Evolutionary conservation across 495 filamentous ascomycete species (phyloP), one percentile per base, ranked within the genome.

Genomic region (Aeminium ludgeri): DNA sequence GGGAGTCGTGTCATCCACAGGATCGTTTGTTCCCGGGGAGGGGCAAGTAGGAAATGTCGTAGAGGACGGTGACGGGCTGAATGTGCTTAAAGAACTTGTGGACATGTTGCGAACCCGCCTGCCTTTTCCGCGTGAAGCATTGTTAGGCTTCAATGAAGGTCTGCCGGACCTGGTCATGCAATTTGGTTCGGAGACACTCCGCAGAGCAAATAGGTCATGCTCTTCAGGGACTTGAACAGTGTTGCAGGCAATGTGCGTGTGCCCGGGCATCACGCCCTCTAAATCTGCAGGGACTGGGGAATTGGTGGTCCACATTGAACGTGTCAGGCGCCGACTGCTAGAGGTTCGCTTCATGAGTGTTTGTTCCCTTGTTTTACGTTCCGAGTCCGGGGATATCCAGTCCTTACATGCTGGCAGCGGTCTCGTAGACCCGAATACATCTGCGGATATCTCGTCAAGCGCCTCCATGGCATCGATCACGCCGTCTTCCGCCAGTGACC

Each of bases 1-100:
- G 4, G 23, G 23, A 8, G 23, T 25, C 4, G 8, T 3, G 23
- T 25, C 23, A 25, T 25, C 23, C 8, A 4, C 23, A 25, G 23
- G 4, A 25, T 3, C 8, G 23, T 3, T 25, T 25, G 23, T 8
- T 25, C 23, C 23, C 8, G 8, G 4, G 8, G 23, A 3, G 8
- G 23, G 23, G 23, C 4, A 41, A 3, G 8, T 12, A 11, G 13
- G 33, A 35, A 3, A 36, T 12, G 2, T 4, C 4, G 35, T 35
- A 3, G 43, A 35, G 2, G 43, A 25, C 4, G 43, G 43, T n/a
- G 43, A 32, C 13, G 28, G 25, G 17, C 43, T 30, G 4, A 45
- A 28, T 2, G 33, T 25, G 20, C 43, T 45, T 13, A 45, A 34
- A 10, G 43, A 34, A 18, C 43, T 45, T 1, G 6, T 17, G 11